Evolutionary conservation across 306 rosid genomes (phyloP).

Genomic region (Cucurbita moschata): DNA sequence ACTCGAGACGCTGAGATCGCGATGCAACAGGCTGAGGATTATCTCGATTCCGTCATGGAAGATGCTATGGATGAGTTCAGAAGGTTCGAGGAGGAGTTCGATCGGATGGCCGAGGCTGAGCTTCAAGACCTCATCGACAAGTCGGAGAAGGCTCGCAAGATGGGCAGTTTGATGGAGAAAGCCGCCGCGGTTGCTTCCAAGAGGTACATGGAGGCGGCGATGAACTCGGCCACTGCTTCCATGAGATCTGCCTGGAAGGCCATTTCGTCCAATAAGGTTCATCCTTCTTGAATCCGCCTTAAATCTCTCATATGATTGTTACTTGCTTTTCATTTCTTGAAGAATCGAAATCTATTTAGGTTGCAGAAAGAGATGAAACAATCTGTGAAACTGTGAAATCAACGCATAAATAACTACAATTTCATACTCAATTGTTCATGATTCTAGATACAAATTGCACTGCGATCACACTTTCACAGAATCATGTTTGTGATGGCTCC

Average conservation of each 20-base stretch:
- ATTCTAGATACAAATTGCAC: no score
- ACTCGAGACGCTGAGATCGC: slow-evolving; percentile 38
- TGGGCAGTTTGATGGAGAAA: slow-evolving; percentile 66
- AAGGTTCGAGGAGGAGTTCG: slow-evolving; percentile 54
- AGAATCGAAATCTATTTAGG: background rate
- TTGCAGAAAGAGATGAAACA: background rate
- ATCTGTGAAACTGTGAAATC: background rate
- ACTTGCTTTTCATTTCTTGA: background rate
- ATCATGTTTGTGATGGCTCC: no score
- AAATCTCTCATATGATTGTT: background rate
- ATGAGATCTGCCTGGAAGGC: slow-evolving; percentile 90
- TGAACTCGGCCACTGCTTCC: slow-evolving; percentile 69
- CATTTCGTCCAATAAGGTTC: slow-evolving; percentile 58
- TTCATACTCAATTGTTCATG: no score
- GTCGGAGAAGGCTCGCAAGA: slow-evolving; percentile 51
- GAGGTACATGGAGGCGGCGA: slow-evolving; percentile 58
- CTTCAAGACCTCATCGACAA: slow-evolving; percentile 24
- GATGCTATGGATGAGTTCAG: slow-evolving; percentile 85
- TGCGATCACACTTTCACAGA: no score
- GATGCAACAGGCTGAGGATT: slow-evolving; percentile 44
- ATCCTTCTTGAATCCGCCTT: slow-evolving; percentile 29
- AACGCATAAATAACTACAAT: no score
- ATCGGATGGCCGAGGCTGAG: slow-evolving; percentile 34
- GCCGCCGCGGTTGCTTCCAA: slow-evolving; percentile 58
- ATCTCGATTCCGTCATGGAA: slow-evolving; percentile 68